Conservation (phyloP, 2,329 filamentous ascomycete species). For the Spiromastix sp. region DNA sequence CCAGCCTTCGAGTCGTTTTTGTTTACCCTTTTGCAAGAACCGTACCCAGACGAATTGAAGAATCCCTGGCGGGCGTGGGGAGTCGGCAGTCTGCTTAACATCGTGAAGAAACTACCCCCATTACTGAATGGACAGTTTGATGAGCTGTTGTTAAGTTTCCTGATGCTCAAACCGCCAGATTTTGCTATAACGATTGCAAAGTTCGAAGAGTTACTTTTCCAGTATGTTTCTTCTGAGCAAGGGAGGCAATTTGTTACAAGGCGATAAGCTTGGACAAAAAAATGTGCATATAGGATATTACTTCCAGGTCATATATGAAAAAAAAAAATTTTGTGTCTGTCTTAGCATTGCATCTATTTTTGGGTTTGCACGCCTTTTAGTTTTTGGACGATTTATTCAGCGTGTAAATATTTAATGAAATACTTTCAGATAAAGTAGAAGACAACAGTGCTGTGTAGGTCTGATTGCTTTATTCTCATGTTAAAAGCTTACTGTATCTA, state of each 20-base stretch:
- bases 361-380: no score
- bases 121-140: constrained; percentile 30
- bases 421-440: no score
- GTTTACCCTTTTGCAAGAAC: constrained; percentile 30
- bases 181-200: constrained; percentile 19
- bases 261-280: no score
- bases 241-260: background rate
- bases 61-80: constrained; percentile 28
- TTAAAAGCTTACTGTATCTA: no score
- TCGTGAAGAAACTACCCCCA: constrained; percentile 24
- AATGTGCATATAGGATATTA: no score
- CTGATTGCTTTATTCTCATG: no score
- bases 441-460: no score
- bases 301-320: no score
- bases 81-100: constrained; percentile 25
- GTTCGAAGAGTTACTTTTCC: constrained; percentile 24
- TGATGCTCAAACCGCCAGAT: constrained; percentile 24
- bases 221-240: background rate
- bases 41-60: constrained; percentile 24
- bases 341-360: no score
- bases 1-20: constrained; percentile 30
- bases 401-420: no score
- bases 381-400: no score
- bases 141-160: constrained; percentile 27
- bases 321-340: no score